Evolutionary conservation across 768 basidiomycete genomes (phyloP).

Genomic region (Rhizopogon vinicolor): DNA sequence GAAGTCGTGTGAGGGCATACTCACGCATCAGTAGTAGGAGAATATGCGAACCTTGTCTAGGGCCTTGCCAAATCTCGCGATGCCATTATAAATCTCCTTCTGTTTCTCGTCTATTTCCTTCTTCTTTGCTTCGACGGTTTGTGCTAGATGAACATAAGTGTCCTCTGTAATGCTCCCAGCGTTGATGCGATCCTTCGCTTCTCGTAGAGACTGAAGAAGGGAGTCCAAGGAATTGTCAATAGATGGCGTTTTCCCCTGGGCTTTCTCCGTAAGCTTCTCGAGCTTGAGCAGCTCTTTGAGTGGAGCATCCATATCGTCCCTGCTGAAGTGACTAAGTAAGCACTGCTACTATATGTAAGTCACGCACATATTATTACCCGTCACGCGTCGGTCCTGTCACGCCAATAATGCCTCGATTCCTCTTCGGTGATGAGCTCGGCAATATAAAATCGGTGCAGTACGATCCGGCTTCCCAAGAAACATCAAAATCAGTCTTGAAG

Average conservation of each 20-base stretch:
- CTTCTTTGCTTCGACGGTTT: constrained; percentile 65
- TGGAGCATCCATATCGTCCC: constrained; percentile 56
- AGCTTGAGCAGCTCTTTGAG: constrained; percentile 79
- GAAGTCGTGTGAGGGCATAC: constrained; percentile 6
- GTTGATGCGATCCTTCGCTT: constrained; percentile 49
- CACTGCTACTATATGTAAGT: constrained; percentile 11
- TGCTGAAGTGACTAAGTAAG: background rate
- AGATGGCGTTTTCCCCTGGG: constrained; percentile 50
- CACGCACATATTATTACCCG: constrained; percentile 6
- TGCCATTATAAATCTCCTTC: constrained; percentile 80
- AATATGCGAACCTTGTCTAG: constrained; percentile 75
- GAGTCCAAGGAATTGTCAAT: constrained; percentile 60
- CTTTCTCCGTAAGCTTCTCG: constrained; percentile 50
- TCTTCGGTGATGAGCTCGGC: constrained; percentile 77
- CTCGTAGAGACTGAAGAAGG: constrained; percentile 53
- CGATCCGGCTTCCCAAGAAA: constrained; percentile 23
- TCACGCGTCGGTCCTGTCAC: constrained; percentile 1
- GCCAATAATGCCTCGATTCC: constrained; percentile 56
- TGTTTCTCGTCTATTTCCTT: constrained; percentile 84
- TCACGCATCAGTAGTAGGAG: background rate
- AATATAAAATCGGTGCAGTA: constrained; percentile 61
- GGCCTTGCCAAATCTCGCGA: constrained; percentile 77
- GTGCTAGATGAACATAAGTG: constrained; percentile 45
- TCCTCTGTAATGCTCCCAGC: constrained; percentile 45
- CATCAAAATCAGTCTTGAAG: constrained; percentile 29